Conservation (phyloP, 345 rosid genomes). For the Laguncularia racemosa region DNA sequence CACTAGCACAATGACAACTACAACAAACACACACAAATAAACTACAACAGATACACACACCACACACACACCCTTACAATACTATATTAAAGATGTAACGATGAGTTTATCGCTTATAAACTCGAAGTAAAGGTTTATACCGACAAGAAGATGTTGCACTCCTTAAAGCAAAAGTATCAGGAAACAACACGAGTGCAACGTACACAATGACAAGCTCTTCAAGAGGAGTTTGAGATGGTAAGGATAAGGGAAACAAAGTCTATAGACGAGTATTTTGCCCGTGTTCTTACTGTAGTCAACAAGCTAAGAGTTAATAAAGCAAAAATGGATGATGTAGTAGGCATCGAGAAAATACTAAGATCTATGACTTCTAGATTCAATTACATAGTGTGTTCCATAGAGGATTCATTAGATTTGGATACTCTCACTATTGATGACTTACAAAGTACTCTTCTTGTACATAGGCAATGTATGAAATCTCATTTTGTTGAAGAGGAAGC, state of each 20-base stretch:
- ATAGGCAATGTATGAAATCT: background rate
- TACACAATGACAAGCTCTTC: constrained; percentile 3
- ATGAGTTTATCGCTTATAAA: no score
- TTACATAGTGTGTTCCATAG: background rate
- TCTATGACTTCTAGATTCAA: background rate
- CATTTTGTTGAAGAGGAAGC: background rate
- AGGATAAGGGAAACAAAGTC: constrained; percentile 4
- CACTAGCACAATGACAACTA: no score
- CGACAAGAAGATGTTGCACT: no score
- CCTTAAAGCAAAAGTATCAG: constrained; percentile 8
- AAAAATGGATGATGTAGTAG: background rate
- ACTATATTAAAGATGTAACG: no score
- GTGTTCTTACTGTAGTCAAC: background rate
- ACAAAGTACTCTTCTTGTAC: constrained; percentile 6
- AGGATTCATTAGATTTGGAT: constrained; percentile 2
- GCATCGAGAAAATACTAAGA: background rate
- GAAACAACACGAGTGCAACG: background rate
- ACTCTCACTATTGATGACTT: constrained; percentile 2
- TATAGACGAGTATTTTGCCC: constrained; percentile 6
- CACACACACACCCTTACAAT: no score
- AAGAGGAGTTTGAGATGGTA: background rate
- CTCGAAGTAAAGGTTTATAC: no score
- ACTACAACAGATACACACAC: no score
- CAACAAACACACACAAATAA: no score
- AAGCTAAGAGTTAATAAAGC: background rate